Base-by-base conservation (phyloP, 1,284 basidiomycete genomes). In the Laetiporus sulphureus region DNA sequence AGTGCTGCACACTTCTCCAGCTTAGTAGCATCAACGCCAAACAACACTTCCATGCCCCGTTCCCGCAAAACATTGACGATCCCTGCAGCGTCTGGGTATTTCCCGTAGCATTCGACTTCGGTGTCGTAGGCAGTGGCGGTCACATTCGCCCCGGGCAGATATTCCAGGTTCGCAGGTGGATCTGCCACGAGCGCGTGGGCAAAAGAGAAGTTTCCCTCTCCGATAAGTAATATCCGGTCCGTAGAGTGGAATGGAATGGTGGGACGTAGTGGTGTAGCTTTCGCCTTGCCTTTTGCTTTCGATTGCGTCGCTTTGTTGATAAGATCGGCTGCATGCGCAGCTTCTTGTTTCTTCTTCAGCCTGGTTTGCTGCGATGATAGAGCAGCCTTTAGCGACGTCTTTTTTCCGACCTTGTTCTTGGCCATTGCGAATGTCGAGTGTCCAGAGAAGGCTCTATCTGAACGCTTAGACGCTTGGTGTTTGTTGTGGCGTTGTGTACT, bases 201-300 rank as follows among this genome's bases (percentile, higher is more conserved):
- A 56, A 93, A 99, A 1, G 92, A 95, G 56, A 99, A 98, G 62
- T 98, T 93, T 20, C 90, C 91, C 67, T 98, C 94, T n/a, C 95
- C 94, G 37, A 98, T 69, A 27, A 97, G 74, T 12, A 98, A 73
- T 35, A 98, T 84, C 32, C 69, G 81, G 59, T 97, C 91, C 21
- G 79, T 80, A 0, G 72, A 54, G 3, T 61, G 65, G 63, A 94
- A 92, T 0, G 92, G 91, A n/a, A 87, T 67, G 0, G 73, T 82
- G 1, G 67, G 63, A 23, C 61, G 66, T n/a, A 51, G 61, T 34
- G 56, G 34, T 22, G 39, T 35, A 4, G 52, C 47, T 44, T 57
- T 64, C 38, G 46, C 52, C 43, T 58, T 65, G 46, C 42, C 58
- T 42, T 56, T 60, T 15, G 47, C 47, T 41, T 54, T 53, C 30